Percentiles rank a stretch among this genome's conserved stretches.
phyloP scores from a whole-genome alignment of 352 stramenopile genomes.

The Phytophthora pluvialis region DNA sequence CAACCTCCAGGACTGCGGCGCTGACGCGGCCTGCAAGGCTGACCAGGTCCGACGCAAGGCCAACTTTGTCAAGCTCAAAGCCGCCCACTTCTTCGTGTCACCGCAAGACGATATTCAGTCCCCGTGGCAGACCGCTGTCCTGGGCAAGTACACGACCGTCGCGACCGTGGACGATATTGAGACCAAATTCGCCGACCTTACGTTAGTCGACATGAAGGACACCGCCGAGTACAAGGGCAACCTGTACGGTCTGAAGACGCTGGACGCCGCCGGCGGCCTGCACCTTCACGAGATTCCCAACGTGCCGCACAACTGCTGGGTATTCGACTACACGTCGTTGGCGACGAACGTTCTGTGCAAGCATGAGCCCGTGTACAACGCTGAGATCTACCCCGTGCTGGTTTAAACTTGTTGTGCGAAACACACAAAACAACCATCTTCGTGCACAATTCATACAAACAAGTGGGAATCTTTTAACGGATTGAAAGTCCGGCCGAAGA shows the following conservation, averaged over 20 bases:
- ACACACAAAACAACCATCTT: no score
- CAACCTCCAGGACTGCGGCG: slow-evolving; percentile 33
- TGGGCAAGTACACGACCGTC: slow-evolving; percentile 52
- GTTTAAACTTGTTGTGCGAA: slow-evolving; percentile 11
- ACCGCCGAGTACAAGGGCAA: slow-evolving; percentile 45
- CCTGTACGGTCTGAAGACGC: slow-evolving; percentile 47
- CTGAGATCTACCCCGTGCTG: slow-evolving; percentile 43
- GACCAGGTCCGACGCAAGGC: slow-evolving; percentile 40
- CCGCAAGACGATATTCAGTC: slow-evolving; percentile 45
- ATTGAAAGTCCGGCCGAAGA: no score
- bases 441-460: no score
- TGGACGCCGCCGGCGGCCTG: slow-evolving; percentile 32
- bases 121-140: slow-evolving; percentile 46
- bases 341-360: slow-evolving; percentile 31
- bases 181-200: slow-evolving; percentile 42
- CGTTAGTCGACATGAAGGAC: slow-evolving; percentile 37
- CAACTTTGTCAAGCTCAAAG: slow-evolving; percentile 52
- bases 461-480: no score
- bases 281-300: slow-evolving; percentile 29
- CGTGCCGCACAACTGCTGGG: slow-evolving; percentile 49
- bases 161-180: slow-evolving; percentile 29
- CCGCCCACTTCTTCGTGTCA: slow-evolving; percentile 57
- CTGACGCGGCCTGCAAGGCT: slow-evolving; percentile 14
- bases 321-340: slow-evolving; percentile 44
- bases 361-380: slow-evolving; percentile 32